These are phyloP conservation scores for Kluyveromyces lactis DNA, from an alignment of 805 yeast genomes.

Conservation along the genomic window DNA sequence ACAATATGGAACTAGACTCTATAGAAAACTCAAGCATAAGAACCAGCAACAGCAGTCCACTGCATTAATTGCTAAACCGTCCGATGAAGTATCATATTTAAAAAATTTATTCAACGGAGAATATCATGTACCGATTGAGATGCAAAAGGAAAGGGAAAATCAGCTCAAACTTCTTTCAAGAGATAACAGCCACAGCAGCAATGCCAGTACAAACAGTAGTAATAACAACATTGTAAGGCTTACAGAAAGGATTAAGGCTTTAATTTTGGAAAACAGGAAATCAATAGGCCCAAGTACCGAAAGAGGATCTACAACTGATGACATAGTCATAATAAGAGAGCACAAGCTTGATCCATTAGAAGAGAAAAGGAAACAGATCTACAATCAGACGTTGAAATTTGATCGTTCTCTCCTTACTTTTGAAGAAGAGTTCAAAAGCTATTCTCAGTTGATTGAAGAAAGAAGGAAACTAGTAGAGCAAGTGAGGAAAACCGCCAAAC, in stretches of 20 bases:
- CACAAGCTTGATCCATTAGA: slow-evolving; percentile 21
- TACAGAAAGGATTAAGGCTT: slow-evolving; percentile 22
- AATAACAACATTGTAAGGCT: slow-evolving; percentile 17
- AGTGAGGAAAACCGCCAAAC: slow-evolving; percentile 15
- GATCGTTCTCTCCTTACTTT: slow-evolving; percentile 24
- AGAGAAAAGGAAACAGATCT: slow-evolving; percentile 5
- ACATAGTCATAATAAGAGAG: slow-evolving; percentile 23
- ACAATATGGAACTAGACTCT: slow-evolving; percentile 34
- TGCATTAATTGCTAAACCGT: slow-evolving; percentile 10
- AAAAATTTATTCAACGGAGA: slow-evolving; percentile 30
- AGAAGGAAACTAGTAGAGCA: slow-evolving; percentile 33
- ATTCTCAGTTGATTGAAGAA: slow-evolving; percentile 37
- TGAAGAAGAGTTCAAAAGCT: slow-evolving; percentile 34
- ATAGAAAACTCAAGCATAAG: slow-evolving; percentile 14
- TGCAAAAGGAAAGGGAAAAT: slow-evolving; percentile 18
- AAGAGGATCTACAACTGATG: slow-evolving; percentile 12
- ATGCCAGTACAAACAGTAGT: slow-evolving; percentile 3
- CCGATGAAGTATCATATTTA: slow-evolving; percentile 25
- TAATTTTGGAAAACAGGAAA: slow-evolving; percentile 11
- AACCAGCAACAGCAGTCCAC: slow-evolving; percentile 4
- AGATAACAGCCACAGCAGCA: slow-evolving; percentile 8
- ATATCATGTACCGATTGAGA: slow-evolving; percentile 27
- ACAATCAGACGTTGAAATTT: slow-evolving; percentile 15
- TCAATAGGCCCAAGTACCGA: slow-evolving; percentile 4
- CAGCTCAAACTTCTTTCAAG: slow-evolving; percentile 17